These are phyloP conservation scores for Fusarium tricinctum DNA, from an alignment of 2,329 filamentous ascomycete genomes.

Conservation along the genomic window DNA sequence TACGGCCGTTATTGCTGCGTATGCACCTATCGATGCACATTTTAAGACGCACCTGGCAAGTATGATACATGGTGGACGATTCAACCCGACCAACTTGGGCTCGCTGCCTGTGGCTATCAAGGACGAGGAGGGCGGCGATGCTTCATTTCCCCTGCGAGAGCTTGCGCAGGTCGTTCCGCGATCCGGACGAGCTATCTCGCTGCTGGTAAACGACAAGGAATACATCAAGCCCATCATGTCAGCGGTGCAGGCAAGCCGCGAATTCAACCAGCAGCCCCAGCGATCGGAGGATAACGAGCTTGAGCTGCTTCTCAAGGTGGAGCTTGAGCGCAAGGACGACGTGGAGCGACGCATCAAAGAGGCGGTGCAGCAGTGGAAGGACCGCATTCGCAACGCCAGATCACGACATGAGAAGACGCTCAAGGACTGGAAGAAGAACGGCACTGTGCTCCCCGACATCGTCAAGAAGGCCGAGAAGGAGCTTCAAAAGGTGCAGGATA, in stretches of 20 bases:
- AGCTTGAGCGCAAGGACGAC: conserved; percentile 66
- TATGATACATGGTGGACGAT: conserved; percentile 62
- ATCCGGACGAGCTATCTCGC: conserved; percentile 57
- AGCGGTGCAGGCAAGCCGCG: conserved; percentile 65
- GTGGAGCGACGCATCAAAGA: conserved; percentile 60
- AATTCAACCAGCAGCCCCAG: conserved; percentile 74
- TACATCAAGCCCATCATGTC: conserved; percentile 69
- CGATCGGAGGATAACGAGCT: conserved; percentile 70
- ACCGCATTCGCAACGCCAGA: conserved; percentile 63
- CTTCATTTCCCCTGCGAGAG: conserved; percentile 66
- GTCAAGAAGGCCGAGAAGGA: conserved; percentile 63
- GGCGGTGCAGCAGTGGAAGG: conserved; percentile 64
- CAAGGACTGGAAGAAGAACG: conserved; percentile 63
- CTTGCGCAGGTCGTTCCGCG: conserved; percentile 68
- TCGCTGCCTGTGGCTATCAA: conserved; percentile 59
- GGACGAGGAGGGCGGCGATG: conserved; percentile 45
- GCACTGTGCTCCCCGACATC: conserved; percentile 61
- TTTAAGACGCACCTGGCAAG: conserved; percentile 60
- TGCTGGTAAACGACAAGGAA: conserved; percentile 58
- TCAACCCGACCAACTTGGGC: conserved; percentile 66
- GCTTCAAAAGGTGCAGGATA: conserved; percentile 66
- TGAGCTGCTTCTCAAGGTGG: conserved; percentile 68
- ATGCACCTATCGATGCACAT: conserved; percentile 58
- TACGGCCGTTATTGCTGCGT: conserved; percentile 62
- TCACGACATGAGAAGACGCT: conserved; percentile 64